Conservation (phyloP, 2,329 filamentous ascomycete species). For the Colletotrichum falcatum region DNA sequence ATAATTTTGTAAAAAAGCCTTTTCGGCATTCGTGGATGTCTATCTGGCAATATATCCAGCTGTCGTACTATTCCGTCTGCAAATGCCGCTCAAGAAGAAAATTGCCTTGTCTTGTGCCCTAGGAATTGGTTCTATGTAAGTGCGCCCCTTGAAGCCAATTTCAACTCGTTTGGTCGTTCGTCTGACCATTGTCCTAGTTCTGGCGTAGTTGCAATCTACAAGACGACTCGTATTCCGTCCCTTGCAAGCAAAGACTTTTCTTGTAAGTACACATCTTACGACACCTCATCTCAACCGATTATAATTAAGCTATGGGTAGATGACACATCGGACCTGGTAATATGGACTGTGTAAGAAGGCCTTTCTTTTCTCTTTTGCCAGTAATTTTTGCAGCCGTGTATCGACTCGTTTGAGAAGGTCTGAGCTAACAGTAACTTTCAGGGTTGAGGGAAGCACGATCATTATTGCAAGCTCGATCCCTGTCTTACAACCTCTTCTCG, state of each 20-base stretch:
- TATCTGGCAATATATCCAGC: conserved; percentile 58
- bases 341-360: conserved; percentile 57
- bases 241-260: conserved; percentile 45
- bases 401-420: no score
- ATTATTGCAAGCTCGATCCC: conserved; percentile 53
- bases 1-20: conserved; percentile 41
- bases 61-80: conserved; percentile 51
- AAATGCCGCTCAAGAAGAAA: conserved; percentile 56
- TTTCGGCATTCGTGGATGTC: conserved; percentile 54
- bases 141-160: neutral
- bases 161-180: conserved; percentile 9
- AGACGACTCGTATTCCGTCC: conserved; percentile 52
- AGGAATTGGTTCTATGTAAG: conserved; percentile 54
- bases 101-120: conserved; percentile 52
- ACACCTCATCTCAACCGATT: no score
- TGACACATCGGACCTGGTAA: conserved; percentile 55
- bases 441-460: conserved; percentile 50
- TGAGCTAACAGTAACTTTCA: conserved; percentile 19
- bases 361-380: no score
- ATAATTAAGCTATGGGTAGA: conserved; percentile 37
- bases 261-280: conserved; percentile 35
- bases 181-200: conserved; percentile 38
- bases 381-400: no score
- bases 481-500: conserved; percentile 48
- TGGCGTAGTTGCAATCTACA: conserved; percentile 47